Evolutionary conservation across 768 basidiomycete genomes (phyloP).

Genomic region (Terana coerulea): DNA sequence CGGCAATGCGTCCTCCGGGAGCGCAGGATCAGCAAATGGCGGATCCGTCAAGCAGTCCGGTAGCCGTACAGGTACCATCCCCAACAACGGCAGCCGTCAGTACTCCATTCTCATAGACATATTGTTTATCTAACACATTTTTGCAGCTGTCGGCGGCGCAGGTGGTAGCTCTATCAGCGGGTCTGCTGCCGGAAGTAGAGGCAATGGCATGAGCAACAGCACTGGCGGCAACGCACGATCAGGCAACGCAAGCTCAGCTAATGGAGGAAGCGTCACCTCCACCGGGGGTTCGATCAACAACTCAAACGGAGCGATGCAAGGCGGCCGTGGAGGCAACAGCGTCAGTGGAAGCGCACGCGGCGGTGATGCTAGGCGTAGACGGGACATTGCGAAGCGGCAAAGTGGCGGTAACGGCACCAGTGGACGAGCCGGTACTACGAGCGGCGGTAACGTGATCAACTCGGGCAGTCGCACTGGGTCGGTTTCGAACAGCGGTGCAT

Average conservation of each 20-base stretch:
- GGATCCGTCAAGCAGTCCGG: not conserved
- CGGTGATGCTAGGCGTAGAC: not conserved
- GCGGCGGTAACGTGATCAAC: not conserved
- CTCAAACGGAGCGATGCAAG: not conserved
- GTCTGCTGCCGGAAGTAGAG: too few relatives aligned
- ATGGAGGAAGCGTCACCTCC: not conserved
- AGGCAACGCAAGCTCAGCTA: not conserved
- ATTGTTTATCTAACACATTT: not conserved
- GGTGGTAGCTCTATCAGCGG: not conserved
- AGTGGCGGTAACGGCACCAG: not conserved
- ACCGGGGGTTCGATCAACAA: not conserved
- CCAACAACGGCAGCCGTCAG: not conserved
- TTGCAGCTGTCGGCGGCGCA: not conserved
- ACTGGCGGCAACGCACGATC: not conserved
- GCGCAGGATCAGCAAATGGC: not conserved
- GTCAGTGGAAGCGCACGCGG: not conserved
- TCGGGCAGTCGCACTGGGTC: not conserved
- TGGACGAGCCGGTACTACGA: not conserved
- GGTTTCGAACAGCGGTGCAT: not conserved
- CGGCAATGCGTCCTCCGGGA: not conserved
- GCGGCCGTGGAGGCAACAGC: not conserved
- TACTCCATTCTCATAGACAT: not conserved
- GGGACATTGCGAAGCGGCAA: not conserved
- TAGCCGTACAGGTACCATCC: not conserved
- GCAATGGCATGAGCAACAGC: not conserved